Base-by-base conservation (phyloP, 1,284 basidiomycete species). In the Ustilago cynodontis region DNA sequence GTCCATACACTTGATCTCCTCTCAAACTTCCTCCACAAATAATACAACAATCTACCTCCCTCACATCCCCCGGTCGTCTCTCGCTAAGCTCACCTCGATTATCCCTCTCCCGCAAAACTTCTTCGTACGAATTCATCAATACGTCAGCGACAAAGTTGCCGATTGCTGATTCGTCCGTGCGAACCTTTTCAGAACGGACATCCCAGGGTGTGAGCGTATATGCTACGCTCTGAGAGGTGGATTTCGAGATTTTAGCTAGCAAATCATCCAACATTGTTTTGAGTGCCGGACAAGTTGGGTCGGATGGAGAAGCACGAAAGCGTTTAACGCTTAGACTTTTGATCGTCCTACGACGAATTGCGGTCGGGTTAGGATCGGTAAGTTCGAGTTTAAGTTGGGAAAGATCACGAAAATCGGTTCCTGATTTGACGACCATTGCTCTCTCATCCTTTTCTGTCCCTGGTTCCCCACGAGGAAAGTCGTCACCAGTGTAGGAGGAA, bases 61-160 rank as follows among this genome's bases (percentile, higher is more conserved):
- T 64, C 20, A 43, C 50, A 52, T 60, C 55, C 43, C 53, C 35
- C 5, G 71, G 61, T 0, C 78, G 50, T 1, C 13, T 41, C 31
- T 75, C 67, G 43, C 41, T 55, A 16, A 78, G 45, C 39, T 81
- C 75, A 11, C 79, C 91, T 1, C 90, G 90, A 24, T 88, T 88
- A 68, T 84, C 81, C 49, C 64, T 58, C 22, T 87, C 90, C 79
- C 91, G 89, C 78, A 59, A 92, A 86, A 90, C 90, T 81, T 94
- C 93, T 70, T 95, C 94, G 81, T 95, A 96, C 0, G 93, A 90
- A 83, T 94, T 92, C 70, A 93, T 88, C 31, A 94, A 86, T 31
- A 95, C 91, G 85, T 97, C 94, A 1, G 94, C 92, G 64, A 95
- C 91, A 92, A 93, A 94, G 83, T 96, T 93, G n/a, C 91, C 92